Evolutionary conservation across 2,329 filamentous ascomycete species (phyloP), one percentile per base, ranked within the genome.

Genomic region (Botryotinia convoluta): DNA sequence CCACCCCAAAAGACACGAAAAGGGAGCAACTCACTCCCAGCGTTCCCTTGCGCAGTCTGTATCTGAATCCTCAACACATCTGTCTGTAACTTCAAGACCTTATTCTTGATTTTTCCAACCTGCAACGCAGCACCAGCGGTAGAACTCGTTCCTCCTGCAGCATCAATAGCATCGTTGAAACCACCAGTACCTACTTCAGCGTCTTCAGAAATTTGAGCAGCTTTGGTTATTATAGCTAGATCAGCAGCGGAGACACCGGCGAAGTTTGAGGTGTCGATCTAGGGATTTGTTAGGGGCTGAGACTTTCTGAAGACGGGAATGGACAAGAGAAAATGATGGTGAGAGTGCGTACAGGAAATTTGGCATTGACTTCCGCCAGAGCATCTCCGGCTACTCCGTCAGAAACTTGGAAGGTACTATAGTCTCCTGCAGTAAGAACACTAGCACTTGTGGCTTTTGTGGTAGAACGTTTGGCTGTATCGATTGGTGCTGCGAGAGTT

Each of bases 321-420:
- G 2, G 12, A n/a, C 26, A 54, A n/a, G 26, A 16, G 26, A n/a
- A 16, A 12, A 26, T 12, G 35, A 39, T 9, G 44, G 51, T 29
- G 9, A 57, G 51, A 54, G 1, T 32, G 77, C 82, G 64, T 80
- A 87, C 86, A 0, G 87, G 86, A 78, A 89, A 89, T 75, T 86
- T 85, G 71, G 85, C 84, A 63, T 86, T 82, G 71, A 87, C 87
- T 80, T 89, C 87, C 1, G 81, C 84, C 32, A 88, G 82, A 20
- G 86, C 87, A 63, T 88, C 85, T 70, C 87, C 87, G 35, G 84
- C 86, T 16, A 83, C 81, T 4, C 87, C 87, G 62, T 83, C 84
- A 0, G 86, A 86, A 68, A 89, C 82, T 76, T 54, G 48, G 26
- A 54, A 54, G 12, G 48, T 7, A 7, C 48, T 54, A 5, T 54